These are phyloP conservation scores for Fusarium domesticum DNA, from an alignment of 2,329 filamentous ascomycete species.

Conservation along the genomic window DNA sequence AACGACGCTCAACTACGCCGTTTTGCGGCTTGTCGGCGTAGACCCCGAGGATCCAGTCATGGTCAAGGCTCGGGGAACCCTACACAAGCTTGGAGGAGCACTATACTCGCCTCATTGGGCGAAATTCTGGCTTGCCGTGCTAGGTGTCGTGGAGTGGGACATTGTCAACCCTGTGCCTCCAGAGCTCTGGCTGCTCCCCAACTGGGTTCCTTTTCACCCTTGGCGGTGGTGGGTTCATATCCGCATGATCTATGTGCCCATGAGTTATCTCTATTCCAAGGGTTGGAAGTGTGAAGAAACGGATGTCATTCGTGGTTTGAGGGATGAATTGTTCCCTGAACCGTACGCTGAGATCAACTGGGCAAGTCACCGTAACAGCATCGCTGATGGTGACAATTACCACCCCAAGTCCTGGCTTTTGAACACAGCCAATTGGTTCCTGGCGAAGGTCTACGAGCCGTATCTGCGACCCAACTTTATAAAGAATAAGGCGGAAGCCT, in stretches of 20 bases:
- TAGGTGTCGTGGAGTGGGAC: slow-evolving; percentile 85
- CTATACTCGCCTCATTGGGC: slow-evolving; percentile 86
- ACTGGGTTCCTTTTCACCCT: slow-evolving; percentile 85
- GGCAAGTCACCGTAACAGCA: slow-evolving; percentile 74
- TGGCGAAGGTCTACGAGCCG: slow-evolving; percentile 78
- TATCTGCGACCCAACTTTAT: slow-evolving; percentile 67
- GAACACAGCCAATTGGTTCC: slow-evolving; percentile 71
- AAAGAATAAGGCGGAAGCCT: slow-evolving; percentile 70
- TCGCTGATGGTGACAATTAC: slow-evolving; percentile 79
- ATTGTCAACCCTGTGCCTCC: slow-evolving; percentile 92
- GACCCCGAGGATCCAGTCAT: slow-evolving; percentile 80
- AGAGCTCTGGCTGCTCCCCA: slow-evolving; percentile 88
- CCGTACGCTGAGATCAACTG: slow-evolving; percentile 78
- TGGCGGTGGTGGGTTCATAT: slow-evolving; percentile 99
- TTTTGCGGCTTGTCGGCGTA: slow-evolving; percentile 76
- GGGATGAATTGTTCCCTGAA: slow-evolving; percentile 78
- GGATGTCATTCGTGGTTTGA: slow-evolving; percentile 67
- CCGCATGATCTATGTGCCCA: slow-evolving; percentile 90
- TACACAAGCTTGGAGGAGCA: slow-evolving; percentile 85
- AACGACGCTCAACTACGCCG: slow-evolving; percentile 82
- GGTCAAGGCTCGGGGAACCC: slow-evolving; percentile 75
- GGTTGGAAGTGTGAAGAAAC: slow-evolving; percentile 75
- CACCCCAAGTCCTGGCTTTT: slow-evolving; percentile 87
- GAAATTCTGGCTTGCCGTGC: slow-evolving; percentile 90
- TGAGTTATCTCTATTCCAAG: slow-evolving; percentile 87